Conservation (phyloP, 768 basidiomycete genomes). For the Butyriboletus loyo region DNA sequence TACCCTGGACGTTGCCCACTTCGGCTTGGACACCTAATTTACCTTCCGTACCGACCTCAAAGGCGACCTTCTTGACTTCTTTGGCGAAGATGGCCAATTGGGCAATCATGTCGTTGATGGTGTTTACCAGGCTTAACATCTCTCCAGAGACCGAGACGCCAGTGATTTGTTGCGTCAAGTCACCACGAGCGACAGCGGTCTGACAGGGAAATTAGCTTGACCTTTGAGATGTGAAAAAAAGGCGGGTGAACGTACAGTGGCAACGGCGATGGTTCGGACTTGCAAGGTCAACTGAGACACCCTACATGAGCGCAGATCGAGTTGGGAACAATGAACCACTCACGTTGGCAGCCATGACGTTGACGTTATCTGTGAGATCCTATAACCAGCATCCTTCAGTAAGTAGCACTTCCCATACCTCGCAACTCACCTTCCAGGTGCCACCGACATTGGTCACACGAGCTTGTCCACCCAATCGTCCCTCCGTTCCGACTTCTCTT, state of each 20-base stretch:
- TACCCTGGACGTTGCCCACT: slow-evolving; percentile 94
- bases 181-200: slow-evolving; percentile 92
- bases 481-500: slow-evolving; percentile 96
- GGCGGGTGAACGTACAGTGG: slow-evolving; percentile 57
- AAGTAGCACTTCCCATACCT: not conserved
- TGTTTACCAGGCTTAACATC: slow-evolving; percentile 93
- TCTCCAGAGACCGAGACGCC: slow-evolving; percentile 94
- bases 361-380: slow-evolving; percentile 93
- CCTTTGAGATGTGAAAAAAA: not conserved
- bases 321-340: slow-evolving; percentile 23
- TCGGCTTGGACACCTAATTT: slow-evolving; percentile 97
- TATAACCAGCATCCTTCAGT: slow-evolving; percentile 24
- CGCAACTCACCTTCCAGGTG: slow-evolving; percentile 72
- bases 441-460: slow-evolving; percentile 92
- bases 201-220: slow-evolving; percentile 24
- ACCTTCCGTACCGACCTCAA: slow-evolving; percentile 98
- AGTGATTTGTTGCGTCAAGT: slow-evolving; percentile 89
- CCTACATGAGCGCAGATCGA: slow-evolving; percentile 2
- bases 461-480: slow-evolving; percentile 90
- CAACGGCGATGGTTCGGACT: slow-evolving; percentile 90
- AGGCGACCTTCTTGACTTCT: slow-evolving; percentile 91
- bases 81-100: slow-evolving; percentile 67
- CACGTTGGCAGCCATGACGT: slow-evolving; percentile 92
- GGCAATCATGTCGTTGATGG: slow-evolving; percentile 90
- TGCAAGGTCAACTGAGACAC: slow-evolving; percentile 75